Evolutionary conservation across 148 eudicot species (phyloP).

Genomic region (Simmondsia chinensis): DNA sequence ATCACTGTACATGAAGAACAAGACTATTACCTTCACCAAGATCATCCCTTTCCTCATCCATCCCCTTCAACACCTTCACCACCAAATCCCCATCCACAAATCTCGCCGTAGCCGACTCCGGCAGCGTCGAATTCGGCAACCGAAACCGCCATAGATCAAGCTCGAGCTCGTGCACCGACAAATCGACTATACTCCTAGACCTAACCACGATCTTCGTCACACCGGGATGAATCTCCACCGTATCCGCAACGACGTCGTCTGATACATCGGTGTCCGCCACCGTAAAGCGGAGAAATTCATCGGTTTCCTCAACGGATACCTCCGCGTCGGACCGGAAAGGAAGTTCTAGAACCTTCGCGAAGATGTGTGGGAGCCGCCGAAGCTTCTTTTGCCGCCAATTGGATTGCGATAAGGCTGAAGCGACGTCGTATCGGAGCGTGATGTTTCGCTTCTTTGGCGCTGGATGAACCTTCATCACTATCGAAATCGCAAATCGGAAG

Average conservation of each 20-base stretch:
- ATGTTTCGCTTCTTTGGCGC: slow-evolving; percentile 39
- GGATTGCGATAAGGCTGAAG: slow-evolving; percentile 13
- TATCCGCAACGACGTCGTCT: slow-evolving; percentile 42
- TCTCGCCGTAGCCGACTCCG: slow-evolving; percentile 58
- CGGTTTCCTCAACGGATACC: slow-evolving; percentile 53
- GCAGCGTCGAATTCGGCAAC: slow-evolving; percentile 48
- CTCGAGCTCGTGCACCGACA: slow-evolving; percentile 35
- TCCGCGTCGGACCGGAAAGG: slow-evolving; percentile 81
- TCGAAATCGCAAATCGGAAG: too few relatives aligned
- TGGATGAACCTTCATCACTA: slow-evolving; percentile 60
- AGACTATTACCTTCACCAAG: slow-evolving; percentile 32
- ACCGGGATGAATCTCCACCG: slow-evolving; percentile 69
- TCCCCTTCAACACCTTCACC: slow-evolving; percentile 66
- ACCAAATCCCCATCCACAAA: slow-evolving; percentile 57
- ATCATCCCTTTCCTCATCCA: slow-evolving; percentile 14
- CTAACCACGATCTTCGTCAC: slow-evolving; percentile 77
- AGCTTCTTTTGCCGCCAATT: slow-evolving; percentile 53
- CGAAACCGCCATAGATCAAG: slow-evolving; percentile 84
- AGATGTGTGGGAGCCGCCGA: slow-evolving; percentile 75
- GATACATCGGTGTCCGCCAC: slow-evolving; percentile 42
- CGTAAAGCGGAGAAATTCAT: slow-evolving; percentile 40
- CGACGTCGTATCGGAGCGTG: slow-evolving; percentile 34
- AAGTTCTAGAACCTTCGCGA: slow-evolving; percentile 80
- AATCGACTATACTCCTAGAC: slow-evolving; percentile 13
- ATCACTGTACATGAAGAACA: slow-evolving; percentile 72